phyloP scores from a whole-genome alignment of 257 asterid genomes.

The Scutellaria galericulata region DNA sequence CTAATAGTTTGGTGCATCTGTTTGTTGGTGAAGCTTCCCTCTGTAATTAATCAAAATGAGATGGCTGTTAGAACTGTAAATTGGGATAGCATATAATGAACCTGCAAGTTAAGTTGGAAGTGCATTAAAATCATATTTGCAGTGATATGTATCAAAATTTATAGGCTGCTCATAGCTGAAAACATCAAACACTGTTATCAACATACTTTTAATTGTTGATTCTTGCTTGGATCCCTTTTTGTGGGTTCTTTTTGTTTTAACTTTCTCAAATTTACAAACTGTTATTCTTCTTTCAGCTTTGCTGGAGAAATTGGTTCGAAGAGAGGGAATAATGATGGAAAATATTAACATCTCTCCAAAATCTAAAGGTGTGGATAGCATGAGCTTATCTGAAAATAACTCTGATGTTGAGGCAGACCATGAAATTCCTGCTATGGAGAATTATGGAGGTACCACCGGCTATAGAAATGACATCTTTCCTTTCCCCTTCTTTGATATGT shows the following conservation, averaged over 20 bases:
- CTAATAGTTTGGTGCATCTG: background rate
- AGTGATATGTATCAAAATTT: conserved; percentile 1
- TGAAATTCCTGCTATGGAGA: conserved; percentile 40
- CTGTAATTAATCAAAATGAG: background rate
- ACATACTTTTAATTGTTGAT: background rate
- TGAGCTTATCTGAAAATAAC: conserved; percentile 49
- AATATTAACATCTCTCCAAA: conserved; percentile 66
- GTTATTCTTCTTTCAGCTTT: conserved; percentile 59
- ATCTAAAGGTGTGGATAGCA: conserved; percentile 58
- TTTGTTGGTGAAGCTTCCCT: conserved; percentile 17
- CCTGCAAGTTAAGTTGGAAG: background rate
- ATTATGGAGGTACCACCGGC: conserved; percentile 47
- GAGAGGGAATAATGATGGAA: conserved; percentile 45
- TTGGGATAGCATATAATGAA: background rate
- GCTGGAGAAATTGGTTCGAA: conserved; percentile 52
- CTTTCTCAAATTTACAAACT: conserved; percentile 6
- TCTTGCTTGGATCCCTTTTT: background rate
- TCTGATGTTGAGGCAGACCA: conserved; percentile 51
- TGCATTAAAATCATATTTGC: background rate
- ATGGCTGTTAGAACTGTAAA: background rate
- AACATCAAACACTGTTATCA: background rate
- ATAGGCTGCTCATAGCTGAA: background rate
- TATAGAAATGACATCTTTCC: background rate
- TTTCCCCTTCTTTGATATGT: conserved; percentile 4
- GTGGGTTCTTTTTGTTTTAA: conserved; percentile 9